Evolutionary conservation across 768 basidiomycete species (phyloP), one percentile per base, ranked within the genome.

Genomic region (Mycena polygramma): DNA sequence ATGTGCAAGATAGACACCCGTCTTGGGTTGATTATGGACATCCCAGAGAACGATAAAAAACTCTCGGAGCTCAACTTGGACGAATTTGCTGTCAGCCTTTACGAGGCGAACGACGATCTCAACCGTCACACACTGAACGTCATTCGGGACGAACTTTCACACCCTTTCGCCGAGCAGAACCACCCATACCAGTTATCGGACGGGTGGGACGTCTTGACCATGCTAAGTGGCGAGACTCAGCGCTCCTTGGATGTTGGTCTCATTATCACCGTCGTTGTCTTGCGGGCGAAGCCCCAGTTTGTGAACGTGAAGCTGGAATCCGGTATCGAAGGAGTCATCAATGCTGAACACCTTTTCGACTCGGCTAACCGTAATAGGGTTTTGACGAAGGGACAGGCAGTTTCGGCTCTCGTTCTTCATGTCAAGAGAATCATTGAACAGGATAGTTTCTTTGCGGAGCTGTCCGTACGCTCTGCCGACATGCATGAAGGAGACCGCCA

Each of bases 31-130:
- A 92, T 99, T 78, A 95, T 98, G 91, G 86, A 89, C 48, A 94
- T 97, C 78, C 83, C 81, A 35, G 91, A 95, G 70, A 91, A 89
- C 73, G 92, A 89, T 66, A 88, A 86, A 75, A 97, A 96, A 81
- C 84, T 99, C 19, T 87, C 91, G 63, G 95, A 97, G 74, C 90
- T 99, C 64, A 98, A 95, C 75, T 85, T 99, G 73, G 97, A 98
- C 77, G 97, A 98, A 77, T 99, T 98, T 76, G 98, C 97, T 15
- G 90, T 93, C 80, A 97, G 94, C 79, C 89, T 99, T 74, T 93
- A 90, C 76, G 90, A 94, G 77, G 90, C 92, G 49, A 92, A 94
- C 79, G 83, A 91, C 73, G 92, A 95, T 70, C 89, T 91, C 78
- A 99, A 98, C 81, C 92, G 97, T 11, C 90, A 96, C 74, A 95